Conservation (phyloP, 306 rosid genomes). For the Albizia julibrissin region DNA sequence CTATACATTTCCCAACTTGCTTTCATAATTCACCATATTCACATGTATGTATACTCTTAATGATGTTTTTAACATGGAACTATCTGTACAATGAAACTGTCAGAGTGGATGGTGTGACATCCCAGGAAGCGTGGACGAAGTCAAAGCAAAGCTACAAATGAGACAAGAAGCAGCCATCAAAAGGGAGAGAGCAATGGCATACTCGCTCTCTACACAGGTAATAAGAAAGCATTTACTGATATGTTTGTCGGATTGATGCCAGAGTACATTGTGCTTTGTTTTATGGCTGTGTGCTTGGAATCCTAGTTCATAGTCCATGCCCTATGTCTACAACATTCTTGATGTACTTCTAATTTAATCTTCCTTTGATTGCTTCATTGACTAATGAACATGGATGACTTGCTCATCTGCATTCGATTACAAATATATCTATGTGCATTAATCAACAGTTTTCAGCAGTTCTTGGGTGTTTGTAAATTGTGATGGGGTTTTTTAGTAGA, state of each 20-base stretch:
- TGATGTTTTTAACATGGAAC: constrained; percentile 19
- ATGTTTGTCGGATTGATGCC: not conserved
- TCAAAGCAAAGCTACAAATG: constrained; percentile 65
- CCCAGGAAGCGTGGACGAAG: constrained; percentile 74
- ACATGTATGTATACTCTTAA: not conserved
- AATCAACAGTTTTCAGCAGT: not conserved
- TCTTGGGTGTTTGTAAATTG: not conserved
- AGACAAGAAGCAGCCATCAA: constrained; percentile 78
- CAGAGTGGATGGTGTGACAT: constrained; percentile 86
- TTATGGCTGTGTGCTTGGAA: not conserved
- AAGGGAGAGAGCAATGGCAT: constrained; percentile 88
- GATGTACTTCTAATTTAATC: not conserved
- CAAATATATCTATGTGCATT: not conserved
- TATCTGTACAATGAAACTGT: constrained; percentile 10
- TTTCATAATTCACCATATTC: not conserved
- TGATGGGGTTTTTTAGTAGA: too few relatives aligned
- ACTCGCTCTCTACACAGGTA: constrained; percentile 75
- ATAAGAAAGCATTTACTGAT: constrained; percentile 7
- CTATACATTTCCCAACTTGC: not conserved
- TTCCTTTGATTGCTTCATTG: constrained; percentile 3
- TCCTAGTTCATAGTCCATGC: not conserved
- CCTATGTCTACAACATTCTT: not conserved
- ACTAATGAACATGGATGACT: not conserved
- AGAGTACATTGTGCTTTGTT: not conserved
- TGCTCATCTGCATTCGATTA: not conserved